Evolutionary conservation across 192 early-diverging fungal genomes (phyloP).

Genomic region (Podila epicladia): DNA sequence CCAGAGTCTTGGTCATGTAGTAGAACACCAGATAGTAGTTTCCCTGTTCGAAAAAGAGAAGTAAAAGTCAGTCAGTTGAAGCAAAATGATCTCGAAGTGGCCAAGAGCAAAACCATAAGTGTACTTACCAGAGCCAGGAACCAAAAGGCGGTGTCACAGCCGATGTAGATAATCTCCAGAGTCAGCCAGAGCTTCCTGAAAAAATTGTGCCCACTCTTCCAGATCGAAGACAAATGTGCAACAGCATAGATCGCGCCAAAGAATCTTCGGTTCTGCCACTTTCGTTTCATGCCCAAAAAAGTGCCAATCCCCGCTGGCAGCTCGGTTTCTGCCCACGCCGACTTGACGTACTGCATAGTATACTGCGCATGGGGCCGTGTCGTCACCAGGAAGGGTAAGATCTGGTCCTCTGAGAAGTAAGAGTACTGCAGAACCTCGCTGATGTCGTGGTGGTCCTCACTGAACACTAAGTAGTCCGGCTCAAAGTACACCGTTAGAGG

Average conservation of each 20-base stretch:
- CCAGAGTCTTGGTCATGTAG: conserved; percentile 40
- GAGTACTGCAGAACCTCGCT: conserved; percentile 43
- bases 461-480: conserved; percentile 45
- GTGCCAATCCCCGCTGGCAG: conserved; percentile 32
- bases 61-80: neutral
- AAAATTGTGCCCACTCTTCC: conserved; percentile 40
- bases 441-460: conserved; percentile 37
- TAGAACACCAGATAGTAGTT: conserved; percentile 50
- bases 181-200: conserved; percentile 44
- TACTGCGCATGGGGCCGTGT: conserved; percentile 22
- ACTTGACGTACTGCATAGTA: conserved; percentile 47
- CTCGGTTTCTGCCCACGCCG: conserved; percentile 49
- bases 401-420: conserved; percentile 50
- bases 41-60: conserved; percentile 11
- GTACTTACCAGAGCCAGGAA: conserved; percentile 38
- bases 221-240: conserved; percentile 33
- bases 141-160: conserved; percentile 48
- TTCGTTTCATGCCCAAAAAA: conserved; percentile 52
- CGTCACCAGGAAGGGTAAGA: conserved; percentile 40
- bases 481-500: conserved; percentile 46
- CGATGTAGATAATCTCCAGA: conserved; percentile 45
- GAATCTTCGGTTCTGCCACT: conserved; percentile 48
- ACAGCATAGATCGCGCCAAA: conserved; percentile 48
- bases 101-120: neutral
- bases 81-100: too few species aligned